Evolutionary conservation across 352 stramenopile genomes (phyloP).

Genomic region (Phytophthora meadii): DNA sequence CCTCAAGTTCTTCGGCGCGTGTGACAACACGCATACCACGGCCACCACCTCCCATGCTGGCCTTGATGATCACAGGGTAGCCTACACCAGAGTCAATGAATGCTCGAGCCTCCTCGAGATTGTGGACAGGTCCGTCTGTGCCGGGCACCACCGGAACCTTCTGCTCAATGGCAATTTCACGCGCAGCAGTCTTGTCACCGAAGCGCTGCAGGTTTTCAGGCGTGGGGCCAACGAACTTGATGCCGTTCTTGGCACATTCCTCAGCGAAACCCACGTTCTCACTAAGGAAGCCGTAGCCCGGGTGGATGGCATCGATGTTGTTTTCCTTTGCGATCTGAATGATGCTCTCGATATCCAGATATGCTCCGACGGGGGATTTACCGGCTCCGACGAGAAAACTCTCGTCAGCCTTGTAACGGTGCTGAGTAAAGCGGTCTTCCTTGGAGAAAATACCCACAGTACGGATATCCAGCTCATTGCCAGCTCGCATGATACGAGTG

Average conservation of each 20-base stretch:
- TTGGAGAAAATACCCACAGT: conserved; percentile 93
- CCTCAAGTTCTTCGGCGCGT: conserved; percentile 80
- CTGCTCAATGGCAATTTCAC: conserved; percentile 90
- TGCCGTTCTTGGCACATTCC: conserved; percentile 89
- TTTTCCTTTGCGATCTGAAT: conserved; percentile 93
- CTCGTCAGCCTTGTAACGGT: conserved; percentile 98
- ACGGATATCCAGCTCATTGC: conserved; percentile 92
- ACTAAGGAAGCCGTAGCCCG: conserved; percentile 97
- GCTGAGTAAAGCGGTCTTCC: conserved; percentile 95
- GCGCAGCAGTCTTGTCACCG: conserved; percentile 91
- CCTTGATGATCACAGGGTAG: conserved; percentile 98
- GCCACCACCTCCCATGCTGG: conserved; percentile 96
- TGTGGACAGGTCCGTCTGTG: conserved; percentile 91
- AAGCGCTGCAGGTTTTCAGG: conserved; percentile 91
- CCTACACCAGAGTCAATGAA: conserved; percentile 93
- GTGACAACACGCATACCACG: conserved; percentile 96
- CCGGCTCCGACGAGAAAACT: conserved; percentile 93
- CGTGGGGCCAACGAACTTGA: conserved; percentile 97
- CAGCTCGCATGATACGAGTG: conserved; percentile 95
- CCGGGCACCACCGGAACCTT: conserved; percentile 90
- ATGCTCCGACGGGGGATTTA: conserved; percentile 94
- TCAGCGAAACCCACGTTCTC: conserved; percentile 97
- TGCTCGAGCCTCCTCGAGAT: conserved; percentile 84
- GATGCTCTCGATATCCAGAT: conserved; percentile 96
- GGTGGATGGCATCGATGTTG: conserved; percentile 95